A percentile compares a stretch with the other conserved stretches of the same genome.
Conservation (phyloP, 495 filamentous ascomycete species). For the Choiromyces venosus region DNA sequence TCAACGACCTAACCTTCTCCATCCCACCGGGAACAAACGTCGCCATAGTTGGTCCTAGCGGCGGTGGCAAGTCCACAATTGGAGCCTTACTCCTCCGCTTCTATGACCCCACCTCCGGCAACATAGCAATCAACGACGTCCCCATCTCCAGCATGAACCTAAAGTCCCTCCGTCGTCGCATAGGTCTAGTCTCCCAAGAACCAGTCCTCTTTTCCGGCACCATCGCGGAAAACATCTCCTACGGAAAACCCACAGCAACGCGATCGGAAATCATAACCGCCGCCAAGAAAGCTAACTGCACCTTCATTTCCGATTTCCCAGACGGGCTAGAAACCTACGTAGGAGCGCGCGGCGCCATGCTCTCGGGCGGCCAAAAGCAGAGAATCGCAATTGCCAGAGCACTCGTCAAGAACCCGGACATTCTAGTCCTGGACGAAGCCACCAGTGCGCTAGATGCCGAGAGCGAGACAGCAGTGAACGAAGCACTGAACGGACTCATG, state of each 20-base stretch:
- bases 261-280: constrained; percentile 76
- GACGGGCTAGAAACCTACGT: constrained; percentile 93
- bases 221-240: constrained; percentile 94
- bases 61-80: constrained; percentile 93
- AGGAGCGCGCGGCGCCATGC: constrained; percentile 83
- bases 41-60: constrained; percentile 90
- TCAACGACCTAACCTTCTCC: constrained; percentile 78
- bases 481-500: constrained; percentile 73
- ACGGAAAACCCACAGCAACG: constrained; percentile 75
- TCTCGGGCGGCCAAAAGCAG: constrained; percentile 96
- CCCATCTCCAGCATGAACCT: constrained; percentile 86
- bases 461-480: constrained; percentile 90
- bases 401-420: constrained; percentile 91
- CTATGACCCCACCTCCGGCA: constrained; percentile 74
- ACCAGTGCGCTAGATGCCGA: constrained; percentile 95
- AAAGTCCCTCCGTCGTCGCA: constrained; percentile 87
- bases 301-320: constrained; percentile 93
- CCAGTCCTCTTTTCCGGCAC: constrained; percentile 93
- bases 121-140: constrained; percentile 73
- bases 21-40: constrained; percentile 91
- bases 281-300: constrained; percentile 90
- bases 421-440: constrained; percentile 91
- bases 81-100: constrained; percentile 82
- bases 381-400: constrained; percentile 95
- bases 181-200: constrained; percentile 92